phyloP scores from a whole-genome alignment of 176 grass and related monocot species.

The Urochloa ruziziensis region DNA sequence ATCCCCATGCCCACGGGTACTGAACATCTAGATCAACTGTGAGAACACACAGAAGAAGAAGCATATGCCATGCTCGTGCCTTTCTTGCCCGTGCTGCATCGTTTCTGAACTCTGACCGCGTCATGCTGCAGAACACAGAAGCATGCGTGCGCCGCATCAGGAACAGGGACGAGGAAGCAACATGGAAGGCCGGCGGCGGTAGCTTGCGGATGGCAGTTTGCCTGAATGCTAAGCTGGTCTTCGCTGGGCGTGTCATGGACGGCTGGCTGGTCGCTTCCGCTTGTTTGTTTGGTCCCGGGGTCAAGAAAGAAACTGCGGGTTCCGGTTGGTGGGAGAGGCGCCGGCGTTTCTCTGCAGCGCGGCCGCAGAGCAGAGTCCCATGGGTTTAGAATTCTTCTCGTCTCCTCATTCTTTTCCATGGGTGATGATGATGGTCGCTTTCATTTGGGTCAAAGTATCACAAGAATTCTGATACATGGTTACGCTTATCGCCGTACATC shows the following conservation, averaged over 20 bases:
- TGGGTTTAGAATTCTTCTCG: neutral
- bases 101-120: constrained; percentile 20
- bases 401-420: neutral
- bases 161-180: constrained; percentile 21
- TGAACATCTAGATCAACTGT: constrained; percentile 12
- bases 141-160: neutral
- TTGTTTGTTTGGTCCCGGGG: neutral
- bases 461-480: constrained; percentile 16
- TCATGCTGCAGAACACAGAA: neutral
- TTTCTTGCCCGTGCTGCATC: neutral
- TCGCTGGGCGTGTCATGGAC: neutral
- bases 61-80: neutral
- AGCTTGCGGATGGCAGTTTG: neutral
- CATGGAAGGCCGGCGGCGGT: neutral
- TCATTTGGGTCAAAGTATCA: constrained; percentile 11
- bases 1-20: neutral
- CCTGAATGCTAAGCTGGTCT: neutral
- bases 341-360: constrained; percentile 27
- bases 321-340: constrained; percentile 24
- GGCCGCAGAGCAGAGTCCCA: neutral
- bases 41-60: neutral
- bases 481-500: constrained; percentile 16
- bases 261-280: neutral
- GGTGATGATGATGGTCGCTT: neutral
- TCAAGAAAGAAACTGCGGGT: constrained; percentile 19